Evolutionary conservation across 169 alveolate genomes (phyloP).

Genomic region (Perkinsus chesapeaki): DNA sequence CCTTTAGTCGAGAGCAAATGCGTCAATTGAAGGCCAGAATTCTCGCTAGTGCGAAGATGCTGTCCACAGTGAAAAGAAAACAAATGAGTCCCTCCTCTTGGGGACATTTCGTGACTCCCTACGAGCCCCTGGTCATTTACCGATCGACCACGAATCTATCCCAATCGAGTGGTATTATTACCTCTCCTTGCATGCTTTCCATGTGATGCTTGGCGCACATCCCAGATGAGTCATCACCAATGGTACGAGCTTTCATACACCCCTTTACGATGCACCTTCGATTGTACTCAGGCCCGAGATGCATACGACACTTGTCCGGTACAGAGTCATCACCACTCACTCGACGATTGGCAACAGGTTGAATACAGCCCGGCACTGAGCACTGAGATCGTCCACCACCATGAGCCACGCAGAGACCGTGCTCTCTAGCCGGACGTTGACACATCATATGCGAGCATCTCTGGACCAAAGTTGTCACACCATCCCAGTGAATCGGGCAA

Average conservation of each 20-base stretch:
- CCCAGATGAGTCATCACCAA: not conserved
- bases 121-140: too few relatives aligned
- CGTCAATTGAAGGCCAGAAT: too few relatives aligned
- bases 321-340: not conserved
- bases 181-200: not conserved
- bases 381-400: not conserved
- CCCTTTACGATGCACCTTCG: not conserved
- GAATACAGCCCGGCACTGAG: not conserved
- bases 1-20: too few relatives aligned
- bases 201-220: not conserved
- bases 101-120: too few relatives aligned
- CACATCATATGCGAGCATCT: not conserved
- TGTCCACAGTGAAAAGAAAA: too few relatives aligned
- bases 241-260: not conserved
- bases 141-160: too few relatives aligned
- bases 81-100: too few relatives aligned
- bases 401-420: not conserved
- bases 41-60: too few relatives aligned
- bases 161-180: too few relatives aligned
- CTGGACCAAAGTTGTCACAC: not conserved
- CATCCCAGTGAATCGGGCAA: not conserved
- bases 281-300: not conserved
- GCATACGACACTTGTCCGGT: not conserved
- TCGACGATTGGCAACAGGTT: not conserved
- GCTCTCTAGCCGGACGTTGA: not conserved